Evolutionary conservation across 192 early-diverging fungal species (phyloP).

Genomic region (Umbelopsis sp.): DNA sequence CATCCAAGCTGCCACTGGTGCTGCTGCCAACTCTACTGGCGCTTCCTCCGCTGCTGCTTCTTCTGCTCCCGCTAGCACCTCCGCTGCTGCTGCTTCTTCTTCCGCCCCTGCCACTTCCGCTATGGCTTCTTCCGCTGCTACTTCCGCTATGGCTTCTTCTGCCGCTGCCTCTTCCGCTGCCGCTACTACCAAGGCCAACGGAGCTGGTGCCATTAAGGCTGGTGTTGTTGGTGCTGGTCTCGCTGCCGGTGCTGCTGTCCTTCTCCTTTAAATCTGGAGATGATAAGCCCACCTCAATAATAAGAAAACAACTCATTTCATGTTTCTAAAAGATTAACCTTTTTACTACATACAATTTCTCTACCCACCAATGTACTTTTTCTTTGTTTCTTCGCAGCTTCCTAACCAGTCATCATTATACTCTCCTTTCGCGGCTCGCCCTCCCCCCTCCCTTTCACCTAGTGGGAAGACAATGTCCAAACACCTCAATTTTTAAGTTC

Average conservation of each 20-base stretch:
- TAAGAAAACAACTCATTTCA: neutral
- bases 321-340: neutral
- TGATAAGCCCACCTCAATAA: neutral
- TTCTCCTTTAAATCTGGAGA: slow-evolving; percentile 15
- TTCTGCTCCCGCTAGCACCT: neutral
- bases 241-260: slow-evolving; percentile 28
- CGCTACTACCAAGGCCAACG: slow-evolving; percentile 4
- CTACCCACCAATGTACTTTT: neutral
- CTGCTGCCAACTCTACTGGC: slow-evolving; percentile 4
- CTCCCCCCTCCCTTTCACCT: neutral
- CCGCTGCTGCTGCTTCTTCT: neutral
- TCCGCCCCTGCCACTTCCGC: neutral
- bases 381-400: slow-evolving; percentile 1
- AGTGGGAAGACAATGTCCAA: neutral
- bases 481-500: neutral
- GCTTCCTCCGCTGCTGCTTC: neutral
- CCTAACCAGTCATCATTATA: neutral
- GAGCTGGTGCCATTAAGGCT: slow-evolving; percentile 8
- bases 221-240: slow-evolving; percentile 27
- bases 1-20: slow-evolving; percentile 21
- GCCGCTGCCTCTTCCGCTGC: neutral
- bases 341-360: slow-evolving; percentile 12
- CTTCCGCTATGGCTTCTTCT: neutral
- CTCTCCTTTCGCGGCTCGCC: too few species aligned
- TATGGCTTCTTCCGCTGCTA: neutral